Conservation (phyloP, 1,284 basidiomycete genomes). For the Earliella scabrosa region DNA sequence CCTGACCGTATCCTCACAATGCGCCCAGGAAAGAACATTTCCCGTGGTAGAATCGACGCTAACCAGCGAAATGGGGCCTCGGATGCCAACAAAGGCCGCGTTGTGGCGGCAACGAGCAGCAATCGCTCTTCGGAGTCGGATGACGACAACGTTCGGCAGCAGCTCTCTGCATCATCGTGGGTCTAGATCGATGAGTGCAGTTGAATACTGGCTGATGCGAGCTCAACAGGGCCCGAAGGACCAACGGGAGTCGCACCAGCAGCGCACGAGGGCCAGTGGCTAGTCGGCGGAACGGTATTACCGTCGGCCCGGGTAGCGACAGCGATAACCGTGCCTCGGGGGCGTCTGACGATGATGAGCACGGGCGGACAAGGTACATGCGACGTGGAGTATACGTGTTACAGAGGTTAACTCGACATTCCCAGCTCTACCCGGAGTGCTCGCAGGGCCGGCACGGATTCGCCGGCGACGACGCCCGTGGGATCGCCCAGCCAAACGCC, state of each 20-base stretch:
- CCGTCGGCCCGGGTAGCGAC: conserved; percentile 14
- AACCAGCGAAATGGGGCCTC: not conserved
- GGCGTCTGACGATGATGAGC: conserved; percentile 5
- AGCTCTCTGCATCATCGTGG: conserved; percentile 1
- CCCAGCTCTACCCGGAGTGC: conserved; percentile 2
- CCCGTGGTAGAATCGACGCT: conserved; percentile 1
- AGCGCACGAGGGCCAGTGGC: not conserved
- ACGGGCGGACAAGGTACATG: conserved; percentile 3
- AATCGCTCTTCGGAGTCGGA: conserved; percentile 9
- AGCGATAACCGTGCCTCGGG: conserved; percentile 4
- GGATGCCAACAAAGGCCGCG: conserved; percentile 3
- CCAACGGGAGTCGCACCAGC: not conserved
- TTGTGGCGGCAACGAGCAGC: not conserved
- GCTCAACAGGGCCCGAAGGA: not conserved
- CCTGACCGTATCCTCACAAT: not conserved
- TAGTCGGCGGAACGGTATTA: conserved; percentile 7
- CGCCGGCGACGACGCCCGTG: conserved; percentile 12
- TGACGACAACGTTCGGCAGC: conserved; percentile 4
- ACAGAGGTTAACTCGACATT: conserved; percentile 6
- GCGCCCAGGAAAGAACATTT: conserved; percentile 3
- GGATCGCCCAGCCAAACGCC: conserved; percentile 10
- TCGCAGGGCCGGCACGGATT: conserved; percentile 4
- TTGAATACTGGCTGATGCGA: not conserved
- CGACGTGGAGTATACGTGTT: not conserved
- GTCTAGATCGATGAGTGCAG: not conserved